These are phyloP conservation scores for Penicillium occitanis DNA, from an alignment of 2,329 filamentous ascomycete species.

Conservation along the genomic window DNA sequence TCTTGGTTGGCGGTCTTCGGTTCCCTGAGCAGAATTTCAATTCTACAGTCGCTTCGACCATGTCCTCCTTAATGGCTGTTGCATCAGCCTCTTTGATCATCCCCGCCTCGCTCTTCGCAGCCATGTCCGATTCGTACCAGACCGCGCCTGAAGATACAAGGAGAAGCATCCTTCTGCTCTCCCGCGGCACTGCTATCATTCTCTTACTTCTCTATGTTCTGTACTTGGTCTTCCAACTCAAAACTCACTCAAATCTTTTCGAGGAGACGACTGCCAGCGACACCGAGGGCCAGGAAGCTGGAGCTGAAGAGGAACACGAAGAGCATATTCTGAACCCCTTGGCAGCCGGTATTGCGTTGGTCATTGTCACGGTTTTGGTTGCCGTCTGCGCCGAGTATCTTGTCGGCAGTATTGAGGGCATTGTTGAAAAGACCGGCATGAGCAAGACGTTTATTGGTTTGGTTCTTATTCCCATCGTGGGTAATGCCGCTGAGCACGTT, in stretches of 20 bases:
- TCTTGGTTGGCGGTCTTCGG: constrained; percentile 70
- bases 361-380: constrained; percentile 68
- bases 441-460: constrained; percentile 80
- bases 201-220: constrained; percentile 72
- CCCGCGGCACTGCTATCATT: constrained; percentile 73
- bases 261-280: constrained; percentile 46
- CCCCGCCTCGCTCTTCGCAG: constrained; percentile 71
- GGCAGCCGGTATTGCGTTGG: constrained; percentile 65
- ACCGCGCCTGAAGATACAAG: constrained; percentile 37
- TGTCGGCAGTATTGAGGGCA: constrained; percentile 71
- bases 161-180: constrained; percentile 66
- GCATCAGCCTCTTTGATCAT: constrained; percentile 77
- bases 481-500: constrained; percentile 78
- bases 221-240: constrained; percentile 76
- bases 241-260: constrained; percentile 71
- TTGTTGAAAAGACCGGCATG: constrained; percentile 68
- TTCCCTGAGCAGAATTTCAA: constrained; percentile 66
- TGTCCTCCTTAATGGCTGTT: constrained; percentile 70
- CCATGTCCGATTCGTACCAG: constrained; percentile 50
- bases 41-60: constrained; percentile 51
- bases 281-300: constrained; percentile 27
- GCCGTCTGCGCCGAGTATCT: constrained; percentile 74
- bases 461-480: constrained; percentile 75
- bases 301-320: constrained; percentile 29
- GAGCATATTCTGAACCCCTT: constrained; percentile 60